phyloP scores from a whole-genome alignment of 148 eudicot genomes.

The Chenopodium suecicum region DNA sequence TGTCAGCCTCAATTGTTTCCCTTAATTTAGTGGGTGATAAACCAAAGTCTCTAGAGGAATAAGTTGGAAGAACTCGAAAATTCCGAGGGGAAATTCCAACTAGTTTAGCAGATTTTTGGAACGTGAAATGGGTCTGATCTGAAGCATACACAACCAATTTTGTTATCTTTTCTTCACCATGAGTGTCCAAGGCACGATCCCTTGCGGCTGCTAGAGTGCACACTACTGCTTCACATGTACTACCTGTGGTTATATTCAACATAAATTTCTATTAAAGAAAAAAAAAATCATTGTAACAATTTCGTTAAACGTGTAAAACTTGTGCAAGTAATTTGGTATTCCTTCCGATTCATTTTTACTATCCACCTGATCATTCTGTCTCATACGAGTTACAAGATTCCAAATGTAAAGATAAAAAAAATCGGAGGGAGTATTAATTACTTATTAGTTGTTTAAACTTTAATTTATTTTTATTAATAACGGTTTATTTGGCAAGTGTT shows the following conservation, averaged over 20 bases:
- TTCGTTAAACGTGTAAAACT: too few relatives aligned
- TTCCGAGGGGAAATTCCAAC: conserved; percentile 43
- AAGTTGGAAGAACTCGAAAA: conserved; percentile 30
- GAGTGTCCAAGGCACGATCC: conserved; percentile 29
- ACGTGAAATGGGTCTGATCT: conserved; percentile 50
- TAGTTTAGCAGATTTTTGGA: conserved; percentile 46
- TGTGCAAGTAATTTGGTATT: too few relatives aligned
- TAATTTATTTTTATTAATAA: too few relatives aligned
- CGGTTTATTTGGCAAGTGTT: too few relatives aligned
- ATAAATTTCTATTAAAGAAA: too few relatives aligned
- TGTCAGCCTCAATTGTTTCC: conserved; percentile 28
- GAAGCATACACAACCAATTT: conserved; percentile 52
- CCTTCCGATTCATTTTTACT: too few relatives aligned
- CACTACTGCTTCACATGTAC: conserved; percentile 51
- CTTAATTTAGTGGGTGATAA: conserved; percentile 19
- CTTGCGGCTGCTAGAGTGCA: conserved; percentile 47
- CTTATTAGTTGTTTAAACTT: too few relatives aligned
- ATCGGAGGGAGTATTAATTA: too few relatives aligned
- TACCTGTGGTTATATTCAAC: not conserved
- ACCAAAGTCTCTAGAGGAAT: conserved; percentile 8
- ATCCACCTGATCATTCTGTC: too few relatives aligned
- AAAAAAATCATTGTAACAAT: too few relatives aligned
- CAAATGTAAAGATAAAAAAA: too few relatives aligned
- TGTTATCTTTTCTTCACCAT: conserved; percentile 26
- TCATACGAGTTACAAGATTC: too few relatives aligned